Percentiles rank a stretch among this genome's conserved stretches.
Evolutionary conservation across 2,329 filamentous ascomycete genomes (phyloP).

Genomic region (Botrytis aclada): DNA sequence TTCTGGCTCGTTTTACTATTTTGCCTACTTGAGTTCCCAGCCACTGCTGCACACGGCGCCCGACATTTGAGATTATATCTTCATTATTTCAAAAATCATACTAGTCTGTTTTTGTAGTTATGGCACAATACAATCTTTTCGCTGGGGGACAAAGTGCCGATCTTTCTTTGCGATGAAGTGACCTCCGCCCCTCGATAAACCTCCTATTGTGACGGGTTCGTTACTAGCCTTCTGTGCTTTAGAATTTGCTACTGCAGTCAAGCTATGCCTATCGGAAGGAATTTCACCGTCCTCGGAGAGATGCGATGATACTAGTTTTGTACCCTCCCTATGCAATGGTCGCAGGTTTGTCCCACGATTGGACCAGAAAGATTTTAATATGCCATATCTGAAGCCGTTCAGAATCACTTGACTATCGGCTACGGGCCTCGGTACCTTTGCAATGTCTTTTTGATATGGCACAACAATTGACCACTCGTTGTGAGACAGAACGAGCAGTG

Average conservation of each 20-base stretch:
- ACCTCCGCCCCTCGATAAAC: constrained; percentile 1
- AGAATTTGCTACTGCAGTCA: neutral
- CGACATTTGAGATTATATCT: neutral
- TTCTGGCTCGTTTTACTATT: neutral
- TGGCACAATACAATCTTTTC: neutral
- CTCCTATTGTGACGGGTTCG: neutral
- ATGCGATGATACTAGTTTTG: neutral
- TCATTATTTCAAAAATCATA: neutral
- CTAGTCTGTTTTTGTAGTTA: neutral
- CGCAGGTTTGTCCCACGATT: neutral
- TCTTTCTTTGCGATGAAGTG: neutral
- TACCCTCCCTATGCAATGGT: neutral
- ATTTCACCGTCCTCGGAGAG: neutral
- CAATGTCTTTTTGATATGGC: neutral
- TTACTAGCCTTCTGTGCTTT: constrained; percentile 7
- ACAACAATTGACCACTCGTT: neutral
- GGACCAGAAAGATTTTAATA: neutral
- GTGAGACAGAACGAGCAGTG: neutral
- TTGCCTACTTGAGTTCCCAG: neutral
- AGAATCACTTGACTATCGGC: neutral
- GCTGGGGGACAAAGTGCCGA: neutral
- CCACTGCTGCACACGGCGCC: neutral
- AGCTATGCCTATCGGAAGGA: neutral
- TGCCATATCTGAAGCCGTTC: constrained; percentile 13
- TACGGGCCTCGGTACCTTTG: neutral